These are phyloP conservation scores for Opeltia flavorubescens DNA, from an alignment of 495 filamentous ascomycete species.

Conservation along the genomic window DNA sequence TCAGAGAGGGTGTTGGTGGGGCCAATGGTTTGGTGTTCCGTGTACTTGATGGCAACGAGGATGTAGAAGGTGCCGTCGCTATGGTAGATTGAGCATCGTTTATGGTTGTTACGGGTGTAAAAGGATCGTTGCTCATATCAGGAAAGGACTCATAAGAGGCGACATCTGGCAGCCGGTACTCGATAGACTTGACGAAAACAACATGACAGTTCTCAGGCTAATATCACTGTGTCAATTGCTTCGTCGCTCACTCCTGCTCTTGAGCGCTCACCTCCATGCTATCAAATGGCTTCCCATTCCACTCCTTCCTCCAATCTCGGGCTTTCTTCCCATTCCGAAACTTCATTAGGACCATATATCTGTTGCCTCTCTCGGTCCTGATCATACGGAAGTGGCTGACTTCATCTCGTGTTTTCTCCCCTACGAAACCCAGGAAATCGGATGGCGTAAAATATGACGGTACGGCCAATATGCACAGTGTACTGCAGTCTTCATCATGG, in stretches of 20 bases:
- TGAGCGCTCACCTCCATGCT: slow-evolving; percentile 63
- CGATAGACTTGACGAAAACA: slow-evolving; percentile 84
- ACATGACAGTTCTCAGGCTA: slow-evolving; percentile 95
- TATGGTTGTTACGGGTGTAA: slow-evolving; percentile 34
- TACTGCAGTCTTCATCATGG: slow-evolving; percentile 60
- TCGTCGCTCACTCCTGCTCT: neutral
- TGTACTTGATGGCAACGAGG: slow-evolving; percentile 34
- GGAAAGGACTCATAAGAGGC: slow-evolving; percentile 32
- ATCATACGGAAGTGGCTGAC: slow-evolving; percentile 96
- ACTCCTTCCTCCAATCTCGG: slow-evolving; percentile 65
- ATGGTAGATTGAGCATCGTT: slow-evolving; percentile 16
- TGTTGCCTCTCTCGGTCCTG: slow-evolving; percentile 70
- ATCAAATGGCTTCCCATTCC: slow-evolving; percentile 92
- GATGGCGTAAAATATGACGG: slow-evolving; percentile 82
- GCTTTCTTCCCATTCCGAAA: slow-evolving; percentile 66
- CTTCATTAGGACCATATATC: slow-evolving; percentile 97
- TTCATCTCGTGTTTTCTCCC: slow-evolving; percentile 72
- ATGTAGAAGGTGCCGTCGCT: slow-evolving; percentile 29
- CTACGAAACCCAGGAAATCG: slow-evolving; percentile 86
- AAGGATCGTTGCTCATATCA: slow-evolving; percentile 49
- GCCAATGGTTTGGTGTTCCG: slow-evolving; percentile 69
- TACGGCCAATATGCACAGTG: slow-evolving; percentile 85
- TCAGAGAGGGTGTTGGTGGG: slow-evolving; percentile 75
- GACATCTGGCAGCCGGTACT: slow-evolving; percentile 38
- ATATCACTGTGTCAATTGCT: neutral